phyloP scores from a whole-genome alignment of 192 early-diverging fungal species.

The Gigaspora rosea region DNA sequence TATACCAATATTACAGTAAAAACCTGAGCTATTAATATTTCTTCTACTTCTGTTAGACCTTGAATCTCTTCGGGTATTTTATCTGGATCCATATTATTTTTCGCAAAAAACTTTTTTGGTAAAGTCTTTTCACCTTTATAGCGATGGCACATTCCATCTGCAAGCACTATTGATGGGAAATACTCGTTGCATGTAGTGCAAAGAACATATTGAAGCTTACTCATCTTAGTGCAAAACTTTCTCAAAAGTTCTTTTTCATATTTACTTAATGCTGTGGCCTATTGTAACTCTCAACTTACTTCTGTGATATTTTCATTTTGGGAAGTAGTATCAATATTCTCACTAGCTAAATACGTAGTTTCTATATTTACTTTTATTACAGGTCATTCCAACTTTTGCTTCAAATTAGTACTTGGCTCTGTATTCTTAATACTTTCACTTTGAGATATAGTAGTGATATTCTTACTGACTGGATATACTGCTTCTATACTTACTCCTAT shows the following conservation, averaged over 20 bases:
- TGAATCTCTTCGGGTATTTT: background rate
- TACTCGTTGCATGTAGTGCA: background rate
- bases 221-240: background rate
- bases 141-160: background rate
- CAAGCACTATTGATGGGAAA: background rate
- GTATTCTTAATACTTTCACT: too few species aligned
- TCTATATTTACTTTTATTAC: too few species aligned
- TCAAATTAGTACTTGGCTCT: too few species aligned
- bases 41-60: background rate
- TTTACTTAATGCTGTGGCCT: too few species aligned
- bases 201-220: background rate
- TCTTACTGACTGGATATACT: too few species aligned
- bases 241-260: background rate
- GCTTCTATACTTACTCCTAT: too few species aligned
- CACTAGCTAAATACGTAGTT: too few species aligned
- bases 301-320: too few species aligned
- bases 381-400: too few species aligned
- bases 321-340: too few species aligned
- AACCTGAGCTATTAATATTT: background rate
- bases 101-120: background rate
- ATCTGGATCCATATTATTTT: background rate
- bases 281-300: too few species aligned
- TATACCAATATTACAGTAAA: background rate
- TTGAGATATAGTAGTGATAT: too few species aligned
- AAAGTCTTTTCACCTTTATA: background rate